A percentile compares a stretch with the other conserved stretches of the same genome.
These are phyloP conservation scores for Dactylonectria estremocensis DNA, from an alignment of 2,329 filamentous ascomycete species.

Conservation along the genomic window DNA sequence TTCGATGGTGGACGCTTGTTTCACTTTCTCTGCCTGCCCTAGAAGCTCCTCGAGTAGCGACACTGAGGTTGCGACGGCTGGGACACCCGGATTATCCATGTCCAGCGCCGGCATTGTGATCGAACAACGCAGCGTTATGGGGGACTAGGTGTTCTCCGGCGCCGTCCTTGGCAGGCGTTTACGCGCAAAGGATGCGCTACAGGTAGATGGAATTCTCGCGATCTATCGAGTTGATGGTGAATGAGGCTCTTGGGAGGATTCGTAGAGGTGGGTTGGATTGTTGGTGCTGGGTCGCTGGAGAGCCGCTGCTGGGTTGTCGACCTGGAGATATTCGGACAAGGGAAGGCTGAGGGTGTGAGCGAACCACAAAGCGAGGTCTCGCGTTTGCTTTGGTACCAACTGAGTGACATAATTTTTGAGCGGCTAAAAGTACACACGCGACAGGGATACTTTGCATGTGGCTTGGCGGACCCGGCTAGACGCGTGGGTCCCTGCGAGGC, in stretches of 20 bases:
- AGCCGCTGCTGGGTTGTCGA: conserved; percentile 10
- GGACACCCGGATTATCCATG: conserved; percentile 63
- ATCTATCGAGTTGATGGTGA: neutral
- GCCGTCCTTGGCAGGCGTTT: conserved; percentile 28
- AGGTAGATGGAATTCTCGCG: neutral
- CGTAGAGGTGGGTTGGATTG: conserved; percentile 6
- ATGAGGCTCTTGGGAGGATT: neutral
- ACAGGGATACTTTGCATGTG: conserved; percentile 36
- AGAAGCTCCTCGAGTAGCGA: conserved; percentile 72
- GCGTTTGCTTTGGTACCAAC: conserved; percentile 15
- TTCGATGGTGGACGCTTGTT: conserved; percentile 76
- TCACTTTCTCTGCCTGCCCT: conserved; percentile 70
- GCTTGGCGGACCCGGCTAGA: conserved; percentile 38
- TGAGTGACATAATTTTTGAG: neutral
- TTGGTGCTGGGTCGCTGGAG: neutral
- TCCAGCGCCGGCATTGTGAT: conserved; percentile 66
- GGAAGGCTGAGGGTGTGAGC: conserved; percentile 44
- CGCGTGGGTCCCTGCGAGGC: conserved; percentile 52
- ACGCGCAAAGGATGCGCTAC: neutral
- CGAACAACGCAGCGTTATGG: conserved; percentile 29
- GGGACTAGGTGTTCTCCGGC: conserved; percentile 23
- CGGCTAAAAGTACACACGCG: conserved; percentile 27
- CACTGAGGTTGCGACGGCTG: conserved; percentile 68
- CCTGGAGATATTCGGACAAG: conserved; percentile 21
- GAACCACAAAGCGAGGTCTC: conserved; percentile 25